Conservation (phyloP, 2,329 filamentous ascomycete genomes). For the Botryotinia calthae region DNA sequence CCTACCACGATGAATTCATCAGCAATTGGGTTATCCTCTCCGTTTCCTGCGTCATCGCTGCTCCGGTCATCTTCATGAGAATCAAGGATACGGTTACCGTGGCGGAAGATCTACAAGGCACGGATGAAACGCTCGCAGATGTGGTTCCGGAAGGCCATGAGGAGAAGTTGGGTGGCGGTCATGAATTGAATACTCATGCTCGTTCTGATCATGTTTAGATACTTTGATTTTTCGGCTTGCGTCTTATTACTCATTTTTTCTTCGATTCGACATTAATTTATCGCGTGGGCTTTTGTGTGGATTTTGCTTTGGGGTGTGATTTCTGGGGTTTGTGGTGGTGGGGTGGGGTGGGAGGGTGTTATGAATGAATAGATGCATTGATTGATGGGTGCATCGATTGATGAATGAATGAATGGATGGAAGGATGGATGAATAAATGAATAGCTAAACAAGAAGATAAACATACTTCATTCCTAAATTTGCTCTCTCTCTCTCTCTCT, state of each 20-base stretch:
- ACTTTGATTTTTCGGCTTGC: neutral
- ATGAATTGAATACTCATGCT: slow-evolving; percentile 12
- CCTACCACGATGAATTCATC: slow-evolving; percentile 71
- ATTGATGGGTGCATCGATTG: too few species aligned
- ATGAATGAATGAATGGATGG: neutral
- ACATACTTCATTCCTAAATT: neutral
- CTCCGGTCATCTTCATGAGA: slow-evolving; percentile 74
- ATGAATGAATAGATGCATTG: too few species aligned
- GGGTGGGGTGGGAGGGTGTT: neutral
- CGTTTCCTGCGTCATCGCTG: slow-evolving; percentile 71
- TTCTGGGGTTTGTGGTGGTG: neutral
- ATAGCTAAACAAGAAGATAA: neutral
- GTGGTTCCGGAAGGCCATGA: slow-evolving; percentile 45
- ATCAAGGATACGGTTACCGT: slow-evolving; percentile 79
- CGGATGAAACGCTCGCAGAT: slow-evolving; percentile 76
- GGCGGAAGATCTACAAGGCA: slow-evolving; percentile 80
- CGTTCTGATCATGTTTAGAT: neutral
- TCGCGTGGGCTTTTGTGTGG: neutral
- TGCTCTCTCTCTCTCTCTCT: neutral
- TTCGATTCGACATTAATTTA: neutral
- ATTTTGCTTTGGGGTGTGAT: neutral
- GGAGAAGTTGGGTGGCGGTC: slow-evolving; percentile 21
- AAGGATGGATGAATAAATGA: neutral
- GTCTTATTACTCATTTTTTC: neutral
- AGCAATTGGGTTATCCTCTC: slow-evolving; percentile 73